Evolutionary conservation across 2,329 filamentous ascomycete species (phyloP).

Genomic region (Phaeosphaeriaceae sp.): DNA sequence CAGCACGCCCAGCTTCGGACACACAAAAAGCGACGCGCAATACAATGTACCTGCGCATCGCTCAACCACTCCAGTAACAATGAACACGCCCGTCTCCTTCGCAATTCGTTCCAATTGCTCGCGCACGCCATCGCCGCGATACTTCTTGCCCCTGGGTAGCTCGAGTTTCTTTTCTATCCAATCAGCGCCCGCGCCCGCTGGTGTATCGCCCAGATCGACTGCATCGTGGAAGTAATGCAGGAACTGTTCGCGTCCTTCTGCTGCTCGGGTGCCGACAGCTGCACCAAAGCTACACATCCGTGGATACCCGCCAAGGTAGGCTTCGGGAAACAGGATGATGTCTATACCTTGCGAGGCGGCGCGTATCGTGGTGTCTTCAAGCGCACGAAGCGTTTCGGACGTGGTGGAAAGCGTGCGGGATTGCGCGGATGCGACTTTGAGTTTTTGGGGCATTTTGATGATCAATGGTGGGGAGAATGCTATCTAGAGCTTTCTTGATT

Average conservation of each 20-base stretch:
- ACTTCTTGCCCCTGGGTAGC: conserved; percentile 54
- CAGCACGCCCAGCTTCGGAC: conserved; percentile 72
- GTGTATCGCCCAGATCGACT: conserved; percentile 85
- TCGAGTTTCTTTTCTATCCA: conserved; percentile 73
- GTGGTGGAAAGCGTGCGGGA: conserved; percentile 56
- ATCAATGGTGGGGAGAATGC: too few relatives aligned
- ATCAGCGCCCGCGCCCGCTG: conserved; percentile 69
- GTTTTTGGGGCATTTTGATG: conserved; percentile 50
- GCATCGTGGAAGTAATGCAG: conserved; percentile 79
- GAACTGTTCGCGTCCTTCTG: conserved; percentile 80
- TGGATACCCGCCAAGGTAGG: conserved; percentile 90
- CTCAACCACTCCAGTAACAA: conserved; percentile 83
- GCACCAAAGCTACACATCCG: conserved; percentile 80
- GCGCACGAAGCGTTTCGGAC: conserved; percentile 68
- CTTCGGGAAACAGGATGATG: conserved; percentile 88
- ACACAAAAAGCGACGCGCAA: conserved; percentile 82
- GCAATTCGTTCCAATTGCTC: conserved; percentile 81
- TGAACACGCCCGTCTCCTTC: conserved; percentile 77
- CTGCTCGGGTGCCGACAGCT: conserved; percentile 71
- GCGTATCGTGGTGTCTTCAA: conserved; percentile 67
- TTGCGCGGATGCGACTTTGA: conserved; percentile 59
- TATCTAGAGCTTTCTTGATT: not conserved
- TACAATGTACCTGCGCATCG: conserved; percentile 82
- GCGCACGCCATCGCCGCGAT: conserved; percentile 75
- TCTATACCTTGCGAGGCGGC: conserved; percentile 69